phyloP scores from a whole-genome alignment of 1,284 basidiomycete genomes.

The Moesziomyces sp. region DNA sequence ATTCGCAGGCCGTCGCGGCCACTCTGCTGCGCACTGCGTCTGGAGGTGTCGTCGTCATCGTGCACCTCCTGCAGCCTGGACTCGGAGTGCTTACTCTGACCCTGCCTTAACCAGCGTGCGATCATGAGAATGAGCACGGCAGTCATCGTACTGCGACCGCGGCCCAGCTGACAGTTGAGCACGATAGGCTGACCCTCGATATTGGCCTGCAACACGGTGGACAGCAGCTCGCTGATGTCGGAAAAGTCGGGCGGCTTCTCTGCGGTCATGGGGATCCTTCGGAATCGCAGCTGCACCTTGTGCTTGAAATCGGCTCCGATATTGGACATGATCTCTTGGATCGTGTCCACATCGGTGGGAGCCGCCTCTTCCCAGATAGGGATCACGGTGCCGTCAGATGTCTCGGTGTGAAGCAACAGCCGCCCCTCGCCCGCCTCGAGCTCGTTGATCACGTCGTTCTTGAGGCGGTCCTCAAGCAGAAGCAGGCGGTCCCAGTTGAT shows the following conservation, averaged over 20 bases:
- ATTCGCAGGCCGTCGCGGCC: conserved; percentile 18
- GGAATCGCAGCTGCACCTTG: conserved; percentile 78
- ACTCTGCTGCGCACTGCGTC: not conserved
- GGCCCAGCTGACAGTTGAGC: conserved; percentile 94
- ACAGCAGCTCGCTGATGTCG: conserved; percentile 74
- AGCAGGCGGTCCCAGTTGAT: conserved; percentile 62
- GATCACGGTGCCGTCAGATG: conserved; percentile 85
- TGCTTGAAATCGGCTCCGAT: conserved; percentile 47
- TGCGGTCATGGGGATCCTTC: conserved; percentile 87
- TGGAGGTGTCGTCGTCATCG: conserved; percentile 10
- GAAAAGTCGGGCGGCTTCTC: conserved; percentile 70
- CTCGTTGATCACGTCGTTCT: conserved; percentile 87
- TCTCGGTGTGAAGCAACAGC: conserved; percentile 90
- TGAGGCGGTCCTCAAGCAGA: conserved; percentile 82
- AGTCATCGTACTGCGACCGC: conserved; percentile 90
- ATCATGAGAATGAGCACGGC: conserved; percentile 89
- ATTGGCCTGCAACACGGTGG: conserved; percentile 81
- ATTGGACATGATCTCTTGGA: conserved; percentile 86
- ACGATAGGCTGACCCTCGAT: conserved; percentile 81
- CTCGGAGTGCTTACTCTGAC: conserved; percentile 64
- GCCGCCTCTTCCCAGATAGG: conserved; percentile 95
- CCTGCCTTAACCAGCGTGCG: conserved; percentile 78
- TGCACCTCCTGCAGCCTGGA: conserved; percentile 24
- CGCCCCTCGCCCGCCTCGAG: conserved; percentile 83
- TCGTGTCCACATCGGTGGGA: conserved; percentile 80